Evolutionary conservation across 768 basidiomycete genomes (phyloP).

Genomic region (Rhizopogon vulgaris): DNA sequence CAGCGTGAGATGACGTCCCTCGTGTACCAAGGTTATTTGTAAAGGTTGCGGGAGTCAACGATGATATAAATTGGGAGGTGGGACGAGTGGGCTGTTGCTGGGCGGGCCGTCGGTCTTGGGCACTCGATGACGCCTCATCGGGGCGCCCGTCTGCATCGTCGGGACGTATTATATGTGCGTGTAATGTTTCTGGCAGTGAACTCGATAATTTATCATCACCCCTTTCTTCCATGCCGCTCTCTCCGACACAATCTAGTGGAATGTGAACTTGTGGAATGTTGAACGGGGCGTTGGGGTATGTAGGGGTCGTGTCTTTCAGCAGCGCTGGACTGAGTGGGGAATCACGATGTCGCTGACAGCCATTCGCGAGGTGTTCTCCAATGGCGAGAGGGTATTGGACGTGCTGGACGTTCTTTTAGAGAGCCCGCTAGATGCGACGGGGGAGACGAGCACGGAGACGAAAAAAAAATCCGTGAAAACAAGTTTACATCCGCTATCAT

Average conservation of each 20-base stretch:
- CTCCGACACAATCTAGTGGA: background rate
- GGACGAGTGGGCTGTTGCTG: conserved; percentile 3
- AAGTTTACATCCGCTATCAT: conserved; percentile 24
- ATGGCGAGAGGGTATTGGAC: conserved; percentile 8
- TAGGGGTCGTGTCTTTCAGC: conserved; percentile 8
- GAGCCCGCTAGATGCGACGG: conserved; percentile 5
- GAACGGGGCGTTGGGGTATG: background rate
- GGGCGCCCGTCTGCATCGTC: background rate
- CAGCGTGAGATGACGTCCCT: background rate
- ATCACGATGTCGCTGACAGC: conserved; percentile 12
- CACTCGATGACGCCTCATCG: conserved; percentile 5
- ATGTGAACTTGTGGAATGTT: background rate
- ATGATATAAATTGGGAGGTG: background rate
- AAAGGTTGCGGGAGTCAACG: conserved; percentile 7
- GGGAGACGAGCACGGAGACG: conserved; percentile 20
- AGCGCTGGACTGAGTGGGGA: conserved; percentile 10
- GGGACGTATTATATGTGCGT: conserved; percentile 5
- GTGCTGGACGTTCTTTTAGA: conserved; percentile 3
- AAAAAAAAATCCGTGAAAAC: conserved; percentile 18
- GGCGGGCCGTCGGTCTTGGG: conserved; percentile 1
- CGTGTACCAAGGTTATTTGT: background rate
- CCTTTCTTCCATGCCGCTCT: conserved; percentile 7
- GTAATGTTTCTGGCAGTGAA: conserved; percentile 7
- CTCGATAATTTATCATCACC: conserved; percentile 4
- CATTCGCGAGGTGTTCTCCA: conserved; percentile 15